These are phyloP conservation scores for Xeromyces bisporus DNA, from an alignment of 495 filamentous ascomycete genomes.

Conservation along the genomic window DNA sequence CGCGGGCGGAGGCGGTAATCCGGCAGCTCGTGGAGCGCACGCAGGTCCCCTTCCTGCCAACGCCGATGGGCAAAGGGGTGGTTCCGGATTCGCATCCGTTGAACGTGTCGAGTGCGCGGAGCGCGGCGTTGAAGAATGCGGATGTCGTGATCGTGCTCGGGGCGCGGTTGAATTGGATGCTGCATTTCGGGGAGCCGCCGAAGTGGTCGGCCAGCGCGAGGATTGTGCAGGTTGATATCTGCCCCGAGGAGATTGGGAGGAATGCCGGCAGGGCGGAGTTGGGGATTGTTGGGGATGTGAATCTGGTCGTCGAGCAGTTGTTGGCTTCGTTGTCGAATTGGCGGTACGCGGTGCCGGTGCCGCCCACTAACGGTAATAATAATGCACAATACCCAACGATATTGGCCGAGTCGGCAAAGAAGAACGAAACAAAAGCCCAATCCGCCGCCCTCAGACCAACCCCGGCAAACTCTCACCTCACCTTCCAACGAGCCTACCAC, in stretches of 20 bases:
- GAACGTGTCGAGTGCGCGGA: conserved; percentile 40
- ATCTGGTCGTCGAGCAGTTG: conserved; percentile 34
- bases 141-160: conserved; percentile 45
- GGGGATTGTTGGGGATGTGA: conserved; percentile 37
- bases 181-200: conserved; percentile 42
- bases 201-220: conserved; percentile 37
- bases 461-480: conserved; percentile 26
- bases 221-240: conserved; percentile 45
- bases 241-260: conserved; percentile 37
- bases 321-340: conserved; percentile 21
- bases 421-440: conserved; percentile 30
- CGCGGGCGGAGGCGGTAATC: conserved; percentile 32
- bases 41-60: conserved; percentile 42
- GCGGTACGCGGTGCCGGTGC: conserved; percentile 23
- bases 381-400: conserved; percentile 16
- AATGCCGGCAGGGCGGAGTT: conserved; percentile 30
- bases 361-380: too few relatives aligned
- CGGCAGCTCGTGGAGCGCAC: conserved; percentile 31
- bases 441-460: conserved; percentile 20
- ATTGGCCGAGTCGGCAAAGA: conserved; percentile 21
- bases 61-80: conserved; percentile 49
- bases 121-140: conserved; percentile 36
- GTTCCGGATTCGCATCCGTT: conserved; percentile 38
- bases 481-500: conserved; percentile 37
- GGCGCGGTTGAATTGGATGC: conserved; percentile 47